Evolutionary conservation across 345 rosid species (phyloP).

Genomic region (Boechera retrofracta): DNA sequence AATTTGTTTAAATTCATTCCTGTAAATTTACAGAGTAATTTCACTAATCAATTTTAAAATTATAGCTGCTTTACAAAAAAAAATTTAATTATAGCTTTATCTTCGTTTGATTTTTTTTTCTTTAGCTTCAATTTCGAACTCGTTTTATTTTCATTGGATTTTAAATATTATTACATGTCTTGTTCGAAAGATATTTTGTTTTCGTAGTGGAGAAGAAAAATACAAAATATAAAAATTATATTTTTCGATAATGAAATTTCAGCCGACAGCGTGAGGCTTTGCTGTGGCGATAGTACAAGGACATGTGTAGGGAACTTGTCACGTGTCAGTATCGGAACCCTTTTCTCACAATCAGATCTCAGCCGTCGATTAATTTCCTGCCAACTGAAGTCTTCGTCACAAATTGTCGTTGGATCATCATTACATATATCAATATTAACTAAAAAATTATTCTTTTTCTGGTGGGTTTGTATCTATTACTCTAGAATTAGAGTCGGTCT

Average conservation of each 20-base stretch:
- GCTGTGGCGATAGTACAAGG: neutral
- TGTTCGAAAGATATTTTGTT: neutral
- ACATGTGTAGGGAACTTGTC: constrained; percentile 16
- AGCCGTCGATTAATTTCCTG: neutral
- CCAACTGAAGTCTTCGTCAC: neutral
- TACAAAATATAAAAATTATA: neutral
- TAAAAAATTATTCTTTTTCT: too few species aligned
- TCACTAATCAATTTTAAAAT: too few species aligned
- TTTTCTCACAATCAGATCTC: neutral
- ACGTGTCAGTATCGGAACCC: neutral
- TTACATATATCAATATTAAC: too few species aligned
- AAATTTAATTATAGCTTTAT: neutral
- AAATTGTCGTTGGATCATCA: neutral
- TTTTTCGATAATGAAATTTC: neutral
- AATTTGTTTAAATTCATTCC: too few species aligned
- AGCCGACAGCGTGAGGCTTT: constrained; percentile 27
- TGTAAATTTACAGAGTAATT: too few species aligned
- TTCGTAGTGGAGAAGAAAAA: neutral
- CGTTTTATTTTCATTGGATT: neutral
- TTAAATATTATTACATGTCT: neutral
- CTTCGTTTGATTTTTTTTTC: neutral
- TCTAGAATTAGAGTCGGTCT: too few species aligned
- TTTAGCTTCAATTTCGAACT: neutral
- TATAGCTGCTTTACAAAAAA: too few species aligned
- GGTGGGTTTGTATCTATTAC: too few species aligned